These are phyloP conservation scores for Puccinia triticina DNA, from an alignment of 1,284 basidiomycete species.

Conservation along the genomic window DNA sequence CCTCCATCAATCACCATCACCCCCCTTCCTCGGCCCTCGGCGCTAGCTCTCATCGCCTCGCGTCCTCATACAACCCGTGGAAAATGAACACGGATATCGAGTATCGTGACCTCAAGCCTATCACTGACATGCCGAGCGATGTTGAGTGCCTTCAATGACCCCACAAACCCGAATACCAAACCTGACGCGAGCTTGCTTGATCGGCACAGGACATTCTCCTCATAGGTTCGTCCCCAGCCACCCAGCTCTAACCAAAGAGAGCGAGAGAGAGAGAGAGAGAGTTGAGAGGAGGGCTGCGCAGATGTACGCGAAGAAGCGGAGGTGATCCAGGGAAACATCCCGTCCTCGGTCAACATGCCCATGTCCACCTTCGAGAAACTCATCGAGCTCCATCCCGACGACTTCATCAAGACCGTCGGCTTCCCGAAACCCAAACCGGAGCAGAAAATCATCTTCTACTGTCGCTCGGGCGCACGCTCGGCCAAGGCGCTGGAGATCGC, in stretches of 20 bases:
- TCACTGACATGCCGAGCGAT: constrained; percentile 75
- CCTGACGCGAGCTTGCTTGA: background rate
- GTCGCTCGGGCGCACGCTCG: constrained; percentile 84
- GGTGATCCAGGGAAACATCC: constrained; percentile 90
- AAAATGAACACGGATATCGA: constrained; percentile 62
- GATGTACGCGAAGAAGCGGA: constrained; percentile 93
- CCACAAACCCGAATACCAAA: constrained; percentile 63
- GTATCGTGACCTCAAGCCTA: constrained; percentile 82
- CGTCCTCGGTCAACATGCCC: constrained; percentile 90
- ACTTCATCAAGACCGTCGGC: constrained; percentile 67
- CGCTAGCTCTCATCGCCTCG: background rate
- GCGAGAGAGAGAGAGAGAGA: constrained; percentile 52
- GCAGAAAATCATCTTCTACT: constrained; percentile 91
- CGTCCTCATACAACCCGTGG: background rate
- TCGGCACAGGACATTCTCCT: background rate
- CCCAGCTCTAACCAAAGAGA: constrained; percentile 46
- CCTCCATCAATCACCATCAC: background rate
- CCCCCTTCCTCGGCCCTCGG: background rate
- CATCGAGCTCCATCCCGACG: constrained; percentile 68
- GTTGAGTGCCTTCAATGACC: constrained; percentile 69
- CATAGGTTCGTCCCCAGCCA: background rate
- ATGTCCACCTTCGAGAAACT: constrained; percentile 76
- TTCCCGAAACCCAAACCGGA: constrained; percentile 77
- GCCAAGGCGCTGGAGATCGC: constrained; percentile 82
- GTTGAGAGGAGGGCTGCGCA: constrained; percentile 49